Base-by-base conservation (phyloP, 257 asterid species). In the Prunella vulgaris region DNA sequence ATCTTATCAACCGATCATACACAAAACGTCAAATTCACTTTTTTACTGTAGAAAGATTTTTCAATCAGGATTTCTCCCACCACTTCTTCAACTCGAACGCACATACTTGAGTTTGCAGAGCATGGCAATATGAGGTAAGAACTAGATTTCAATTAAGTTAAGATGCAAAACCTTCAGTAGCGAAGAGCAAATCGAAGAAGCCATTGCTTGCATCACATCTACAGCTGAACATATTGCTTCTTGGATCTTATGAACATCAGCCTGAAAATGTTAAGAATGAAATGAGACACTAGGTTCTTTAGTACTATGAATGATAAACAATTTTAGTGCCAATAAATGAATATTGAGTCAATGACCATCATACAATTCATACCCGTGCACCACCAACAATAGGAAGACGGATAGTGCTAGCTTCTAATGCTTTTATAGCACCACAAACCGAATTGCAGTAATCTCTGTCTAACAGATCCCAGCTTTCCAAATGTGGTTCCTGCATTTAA, bases 161-260 rank as follows among this genome's bases (percentile, higher is more conserved):
- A 60, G 53, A 65, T 62, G 33, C 57, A 56, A 81, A 68, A 89
- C 96, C 95, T 84, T 86, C 30, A 79, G 17, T 21, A 77, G 84
- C 73, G 76, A 85, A 73, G 92, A 71, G 71, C 86, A 77, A 52
- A 87, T 71, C 7, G 97, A 87, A 72, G 92, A 82, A 70, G 85
- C 87, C 94, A 92, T 80, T 40, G 86, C 84, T 76, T 92, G 94
- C 96, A 92, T 89, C 77, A 86, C 79, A 52, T 89, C 96, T 64
- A 86, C 87, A 37, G 94, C 92, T 38, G 95, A 92, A 77, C 78
- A 76, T 60, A 92, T 77, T 21, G 94, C 92, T 76, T 81, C 88
- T 77, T 85, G 80, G 35, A 92, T 76, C 66, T 75, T 75, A 59
- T 76, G 87, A 74, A 78, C 85, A 74, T 87, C 92, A 61, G 83